These are phyloP conservation scores for Suhomyces vadensis DNA, from an alignment of 805 yeast species.

Conservation along the genomic window DNA sequence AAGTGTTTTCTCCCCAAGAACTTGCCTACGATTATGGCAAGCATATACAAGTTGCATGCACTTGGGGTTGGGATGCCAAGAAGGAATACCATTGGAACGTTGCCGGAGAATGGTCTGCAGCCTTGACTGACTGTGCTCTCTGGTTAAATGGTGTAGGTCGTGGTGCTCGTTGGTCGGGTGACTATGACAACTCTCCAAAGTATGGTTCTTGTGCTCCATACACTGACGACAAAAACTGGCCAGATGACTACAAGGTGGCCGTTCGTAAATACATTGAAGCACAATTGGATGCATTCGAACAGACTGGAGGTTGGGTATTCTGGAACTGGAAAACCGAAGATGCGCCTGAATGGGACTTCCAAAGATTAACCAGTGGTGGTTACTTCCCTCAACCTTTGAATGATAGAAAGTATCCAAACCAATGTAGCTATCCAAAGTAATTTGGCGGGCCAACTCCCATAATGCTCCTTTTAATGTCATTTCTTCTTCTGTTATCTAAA, in stretches of 20 bases:
- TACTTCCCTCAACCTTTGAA: conserved; percentile 80
- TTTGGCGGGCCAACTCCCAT: too few relatives aligned
- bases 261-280: conserved; percentile 81
- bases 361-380: conserved; percentile 53
- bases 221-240: conserved; percentile 48
- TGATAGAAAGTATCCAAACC: conserved; percentile 68
- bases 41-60: conserved; percentile 48
- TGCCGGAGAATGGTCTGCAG: conserved; percentile 75
- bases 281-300: conserved; percentile 79
- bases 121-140: conserved; percentile 85
- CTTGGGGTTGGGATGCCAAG: conserved; percentile 29
- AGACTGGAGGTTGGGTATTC: conserved; percentile 83
- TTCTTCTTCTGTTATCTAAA: too few relatives aligned
- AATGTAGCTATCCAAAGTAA: conserved; percentile 48
- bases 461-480: too few relatives aligned
- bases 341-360: conserved; percentile 84
- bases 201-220: conserved; percentile 62
- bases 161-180: conserved; percentile 83
- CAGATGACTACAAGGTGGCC: conserved; percentile 52
- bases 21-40: conserved; percentile 58
- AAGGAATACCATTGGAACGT: conserved; percentile 71
- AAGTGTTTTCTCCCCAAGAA: conserved; percentile 71
- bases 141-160: conserved; percentile 84
- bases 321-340: conserved; percentile 93
- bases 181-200: conserved; percentile 39